Percentiles rank a stretch among this genome's conserved stretches.
These are phyloP conservation scores for Eragrostis curvula DNA, from an alignment of 176 grass and related monocot species.

Conservation along the genomic window DNA sequence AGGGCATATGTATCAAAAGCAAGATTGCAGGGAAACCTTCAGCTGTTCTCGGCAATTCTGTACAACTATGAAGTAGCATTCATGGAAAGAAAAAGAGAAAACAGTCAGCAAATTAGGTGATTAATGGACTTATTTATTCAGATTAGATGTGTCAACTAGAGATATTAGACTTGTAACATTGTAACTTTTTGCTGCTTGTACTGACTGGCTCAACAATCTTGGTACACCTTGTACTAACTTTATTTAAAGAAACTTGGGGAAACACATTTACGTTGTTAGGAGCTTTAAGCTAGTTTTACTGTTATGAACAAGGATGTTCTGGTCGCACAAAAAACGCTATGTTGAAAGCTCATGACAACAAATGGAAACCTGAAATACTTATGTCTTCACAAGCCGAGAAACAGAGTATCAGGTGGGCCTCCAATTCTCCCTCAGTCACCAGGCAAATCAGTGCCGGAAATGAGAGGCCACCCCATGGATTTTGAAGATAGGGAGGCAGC, in stretches of 20 bases:
- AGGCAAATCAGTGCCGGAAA: slow-evolving; percentile 20
- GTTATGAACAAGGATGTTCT: background rate
- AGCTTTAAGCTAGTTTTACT: background rate
- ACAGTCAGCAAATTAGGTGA: background rate
- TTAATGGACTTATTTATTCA: background rate
- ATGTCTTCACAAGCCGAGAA: background rate
- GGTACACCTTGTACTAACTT: background rate
- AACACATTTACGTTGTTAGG: background rate
- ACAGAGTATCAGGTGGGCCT: background rate
- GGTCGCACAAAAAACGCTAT: background rate
- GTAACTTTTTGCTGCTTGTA: background rate
- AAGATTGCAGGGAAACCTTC: slow-evolving; percentile 26
- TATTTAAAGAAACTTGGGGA: background rate
- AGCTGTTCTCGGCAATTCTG: background rate
- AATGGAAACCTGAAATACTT: background rate
- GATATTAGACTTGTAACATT: background rate
- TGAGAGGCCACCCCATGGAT: slow-evolving; percentile 48
- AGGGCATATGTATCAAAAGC: slow-evolving; percentile 31
- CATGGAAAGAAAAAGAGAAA: background rate
- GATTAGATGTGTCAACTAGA: background rate
- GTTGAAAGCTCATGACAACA: background rate
- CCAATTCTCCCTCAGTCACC: background rate
- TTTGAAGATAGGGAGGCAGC: slow-evolving; percentile 64
- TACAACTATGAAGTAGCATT: background rate
- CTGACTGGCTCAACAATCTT: background rate